Evolutionary conservation across 768 basidiomycete genomes (phyloP), one percentile per base, ranked within the genome.

Genomic region (Collybiopsis confluens): DNA sequence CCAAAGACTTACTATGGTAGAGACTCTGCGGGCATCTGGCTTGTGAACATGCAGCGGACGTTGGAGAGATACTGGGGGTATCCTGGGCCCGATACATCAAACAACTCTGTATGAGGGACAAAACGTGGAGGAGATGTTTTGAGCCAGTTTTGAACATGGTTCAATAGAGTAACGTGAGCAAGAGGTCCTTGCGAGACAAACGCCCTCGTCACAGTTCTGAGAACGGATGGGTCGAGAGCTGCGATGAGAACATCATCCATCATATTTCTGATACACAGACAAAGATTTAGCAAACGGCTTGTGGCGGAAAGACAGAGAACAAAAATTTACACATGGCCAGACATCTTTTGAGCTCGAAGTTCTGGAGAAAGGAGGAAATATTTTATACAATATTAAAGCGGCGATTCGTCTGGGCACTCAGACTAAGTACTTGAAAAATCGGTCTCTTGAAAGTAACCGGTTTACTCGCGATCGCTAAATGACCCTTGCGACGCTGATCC

Each of bases 241-340:
- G 55, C 49, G 9, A 59, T 59, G 27, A 59, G 56, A 20, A 59
- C 55, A 43, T 59, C 58, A 52, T 59, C 56, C 58, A 59, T 59
- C 40, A 49, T 59, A 26, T 54, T 59, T 6, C 58, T 59, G 45
- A 43, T 20, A 35, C 23, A 21, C 18, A 15, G 23, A 42, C 9
- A 6, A 36, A 41, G 15, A 21, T 43, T 56, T 26, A 15, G 30
- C 5, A 41, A n/a, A 3, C 16, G 26, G 24, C 18, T 9, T 4
- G n/a, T n/a, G n/a, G n/a, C n/a, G 15, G 35, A 35, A 42, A 8
- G 11, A 6, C 27, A 38, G 28, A 20, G 23, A 26, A 23, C 24
- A 38, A 33, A 16, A 15, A 15, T 36, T 20, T 42, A 52, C 50
- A 52, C 50, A 52, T 52, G 50, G 26, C 50, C 50, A 8, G 27